Conservation (phyloP, 2,329 filamentous ascomycete genomes). For the Scedosporium boydii region DNA sequence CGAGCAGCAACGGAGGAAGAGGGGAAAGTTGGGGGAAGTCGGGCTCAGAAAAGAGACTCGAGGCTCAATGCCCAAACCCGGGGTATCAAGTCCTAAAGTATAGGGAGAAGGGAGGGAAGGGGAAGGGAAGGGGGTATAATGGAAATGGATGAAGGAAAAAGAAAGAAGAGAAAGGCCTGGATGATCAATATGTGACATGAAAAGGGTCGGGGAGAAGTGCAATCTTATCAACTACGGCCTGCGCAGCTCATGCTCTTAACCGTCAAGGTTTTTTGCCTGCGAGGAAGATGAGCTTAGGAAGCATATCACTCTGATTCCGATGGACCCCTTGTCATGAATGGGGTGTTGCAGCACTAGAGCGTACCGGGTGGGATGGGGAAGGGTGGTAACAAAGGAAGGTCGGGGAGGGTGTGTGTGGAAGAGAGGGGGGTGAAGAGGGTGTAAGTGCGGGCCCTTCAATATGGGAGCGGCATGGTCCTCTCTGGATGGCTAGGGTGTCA, state of each 20-base stretch:
- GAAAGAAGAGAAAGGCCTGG: neutral
- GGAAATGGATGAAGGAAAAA: neutral
- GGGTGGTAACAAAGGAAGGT: neutral
- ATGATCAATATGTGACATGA: neutral
- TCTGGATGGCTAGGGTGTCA: neutral
- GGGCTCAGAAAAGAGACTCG: conserved; percentile 34
- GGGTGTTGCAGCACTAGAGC: neutral
- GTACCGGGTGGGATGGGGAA: neutral
- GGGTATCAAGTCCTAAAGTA: neutral
- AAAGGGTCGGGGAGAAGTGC: neutral
- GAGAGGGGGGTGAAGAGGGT: neutral
- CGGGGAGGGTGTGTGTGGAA: neutral
- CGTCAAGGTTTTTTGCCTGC: neutral
- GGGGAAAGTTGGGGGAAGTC: conserved; percentile 68
- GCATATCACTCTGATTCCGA: neutral
- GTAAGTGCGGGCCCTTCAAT: neutral
- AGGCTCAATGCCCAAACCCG: neutral
- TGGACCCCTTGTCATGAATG: neutral
- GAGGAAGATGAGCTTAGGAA: neutral
- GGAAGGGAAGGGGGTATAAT: neutral
- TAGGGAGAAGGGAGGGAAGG: neutral
- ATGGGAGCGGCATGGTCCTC: neutral
- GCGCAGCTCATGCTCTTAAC: neutral
- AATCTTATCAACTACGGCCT: neutral
- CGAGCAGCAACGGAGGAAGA: conserved; percentile 34